Evolutionary conservation across 2,329 filamentous ascomycete species (phyloP).

Genomic region (Pseudovirgaria hyperparasitica): DNA sequence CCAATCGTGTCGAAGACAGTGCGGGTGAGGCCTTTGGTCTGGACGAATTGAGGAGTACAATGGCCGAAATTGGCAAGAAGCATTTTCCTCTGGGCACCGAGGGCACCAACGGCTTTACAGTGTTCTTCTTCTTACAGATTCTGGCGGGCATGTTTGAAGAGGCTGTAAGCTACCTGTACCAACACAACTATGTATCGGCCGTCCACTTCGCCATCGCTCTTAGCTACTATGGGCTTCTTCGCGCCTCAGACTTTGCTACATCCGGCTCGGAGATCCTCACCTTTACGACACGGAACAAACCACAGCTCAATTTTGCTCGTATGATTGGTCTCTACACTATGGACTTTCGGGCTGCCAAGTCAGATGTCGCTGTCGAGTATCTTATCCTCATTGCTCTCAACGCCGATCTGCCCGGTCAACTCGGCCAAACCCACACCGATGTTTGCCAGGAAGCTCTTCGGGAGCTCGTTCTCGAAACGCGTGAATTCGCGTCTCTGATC

Average conservation of each 20-base stretch:
- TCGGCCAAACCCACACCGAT: constrained; percentile 62
- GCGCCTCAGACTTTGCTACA: constrained; percentile 68
- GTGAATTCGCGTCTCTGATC: constrained; percentile 86
- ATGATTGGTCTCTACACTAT: constrained; percentile 92
- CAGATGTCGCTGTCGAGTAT: constrained; percentile 86
- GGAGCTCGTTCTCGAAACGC: constrained; percentile 89
- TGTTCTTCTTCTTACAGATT: constrained; percentile 87
- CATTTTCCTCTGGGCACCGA: constrained; percentile 80
- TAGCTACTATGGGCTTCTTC: constrained; percentile 70
- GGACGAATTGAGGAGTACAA: constrained; percentile 61
- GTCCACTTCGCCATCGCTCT: constrained; percentile 90
- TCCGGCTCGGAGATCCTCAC: constrained; percentile 51
- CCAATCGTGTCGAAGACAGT: constrained; percentile 46
- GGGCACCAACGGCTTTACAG: constrained; percentile 67
- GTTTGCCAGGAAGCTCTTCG: constrained; percentile 88
- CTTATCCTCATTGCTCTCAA: constrained; percentile 86
- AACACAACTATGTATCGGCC: constrained; percentile 82
- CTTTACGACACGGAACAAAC: constrained; percentile 53
- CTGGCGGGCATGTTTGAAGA: constrained; percentile 89
- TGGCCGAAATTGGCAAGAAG: constrained; percentile 78
- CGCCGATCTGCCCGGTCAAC: constrained; percentile 60
- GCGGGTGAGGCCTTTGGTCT: constrained; percentile 51
- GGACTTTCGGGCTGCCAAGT: constrained; percentile 85
- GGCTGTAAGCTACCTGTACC: constrained; percentile 81
- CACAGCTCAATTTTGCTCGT: constrained; percentile 87